A percentile compares a stretch with the other conserved stretches of the same genome.
Conservation (phyloP, 352 stramenopile species). For the Phytophthora multivora region DNA sequence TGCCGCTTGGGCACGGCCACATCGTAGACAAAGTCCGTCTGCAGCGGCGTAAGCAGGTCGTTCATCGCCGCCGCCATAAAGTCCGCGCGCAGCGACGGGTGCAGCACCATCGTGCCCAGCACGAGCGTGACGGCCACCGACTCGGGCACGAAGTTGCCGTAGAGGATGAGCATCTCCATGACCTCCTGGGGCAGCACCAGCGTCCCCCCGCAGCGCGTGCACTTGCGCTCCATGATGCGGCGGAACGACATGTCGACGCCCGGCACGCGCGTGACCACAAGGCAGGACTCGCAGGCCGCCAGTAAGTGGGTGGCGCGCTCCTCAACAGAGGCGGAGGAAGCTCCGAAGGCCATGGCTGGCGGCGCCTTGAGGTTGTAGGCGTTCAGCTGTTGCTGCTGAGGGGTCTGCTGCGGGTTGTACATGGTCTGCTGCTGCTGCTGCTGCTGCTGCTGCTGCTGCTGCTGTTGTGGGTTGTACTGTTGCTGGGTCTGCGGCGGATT, state of each 20-base stretch:
- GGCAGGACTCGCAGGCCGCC: conserved; percentile 73
- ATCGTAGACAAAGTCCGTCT: conserved; percentile 87
- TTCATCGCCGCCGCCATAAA: conserved; percentile 88
- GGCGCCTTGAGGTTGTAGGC: conserved; percentile 30
- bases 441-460: conserved; percentile 28
- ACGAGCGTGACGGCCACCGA: conserved; percentile 64
- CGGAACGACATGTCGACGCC: conserved; percentile 85
- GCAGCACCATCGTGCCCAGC: conserved; percentile 68
- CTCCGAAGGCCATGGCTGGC: conserved; percentile 23
- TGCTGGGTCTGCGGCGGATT: conserved; percentile 18
- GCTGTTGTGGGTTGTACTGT: conserved; percentile 19
- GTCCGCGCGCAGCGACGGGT: conserved; percentile 75
- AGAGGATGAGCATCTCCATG: conserved; percentile 90
- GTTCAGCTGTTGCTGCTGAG: conserved; percentile 28
- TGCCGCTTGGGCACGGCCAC: conserved; percentile 78
- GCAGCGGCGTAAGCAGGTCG: conserved; percentile 74
- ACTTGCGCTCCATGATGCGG: conserved; percentile 82
- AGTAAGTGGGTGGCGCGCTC: conserved; percentile 69
- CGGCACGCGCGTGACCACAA: conserved; percentile 68
- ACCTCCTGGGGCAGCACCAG: conserved; percentile 77
- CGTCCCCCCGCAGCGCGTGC: conserved; percentile 58
- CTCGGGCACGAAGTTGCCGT: conserved; percentile 82
- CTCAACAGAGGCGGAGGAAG: conserved; percentile 24
- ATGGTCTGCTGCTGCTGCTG: conserved; percentile 19
- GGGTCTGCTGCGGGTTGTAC: conserved; percentile 29